Percentiles rank a stretch among this genome's conserved stretches.
Conservation (phyloP, 768 basidiomycete genomes). For the Phylloporus sp. region DNA sequence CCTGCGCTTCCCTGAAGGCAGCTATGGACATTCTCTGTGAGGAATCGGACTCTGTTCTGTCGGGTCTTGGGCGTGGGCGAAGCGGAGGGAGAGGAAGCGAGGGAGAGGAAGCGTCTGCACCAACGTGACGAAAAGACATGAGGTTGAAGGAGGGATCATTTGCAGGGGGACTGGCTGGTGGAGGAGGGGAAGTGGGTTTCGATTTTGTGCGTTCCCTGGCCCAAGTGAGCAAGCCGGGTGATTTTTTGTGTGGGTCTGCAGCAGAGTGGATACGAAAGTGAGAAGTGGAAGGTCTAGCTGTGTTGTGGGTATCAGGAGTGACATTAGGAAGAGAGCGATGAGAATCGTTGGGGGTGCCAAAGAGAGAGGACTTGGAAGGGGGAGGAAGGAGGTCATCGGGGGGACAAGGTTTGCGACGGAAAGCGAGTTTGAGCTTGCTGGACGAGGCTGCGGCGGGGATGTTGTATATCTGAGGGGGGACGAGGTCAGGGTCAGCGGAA, state of each 20-base stretch:
- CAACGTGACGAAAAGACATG: constrained; percentile 67
- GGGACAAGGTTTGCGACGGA: constrained; percentile 35
- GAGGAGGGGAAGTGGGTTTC: constrained; percentile 27
- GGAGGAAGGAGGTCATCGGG: constrained; percentile 45
- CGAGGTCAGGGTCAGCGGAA: constrained; percentile 23
- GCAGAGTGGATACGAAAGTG: constrained; percentile 18
- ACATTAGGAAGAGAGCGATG: constrained; percentile 47
- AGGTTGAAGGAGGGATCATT: constrained; percentile 57
- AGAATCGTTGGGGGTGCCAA: constrained; percentile 50
- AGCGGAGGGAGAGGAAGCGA: constrained; percentile 33
- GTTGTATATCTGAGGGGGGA: constrained; percentile 20
- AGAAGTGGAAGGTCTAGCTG: constrained; percentile 11
- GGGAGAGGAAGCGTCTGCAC: constrained; percentile 38
- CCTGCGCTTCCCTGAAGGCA: constrained; percentile 75
- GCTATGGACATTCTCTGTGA: constrained; percentile 77
- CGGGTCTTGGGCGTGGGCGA: constrained; percentile 48
- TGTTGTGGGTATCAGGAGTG: constrained; percentile 20
- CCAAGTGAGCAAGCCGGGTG: constrained; percentile 34
- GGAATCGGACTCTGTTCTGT: constrained; percentile 56
- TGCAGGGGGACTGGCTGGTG: constrained; percentile 22
- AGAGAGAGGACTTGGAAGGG: constrained; percentile 60
- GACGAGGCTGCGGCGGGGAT: constrained; percentile 31
- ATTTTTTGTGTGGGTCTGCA: constrained; percentile 28
- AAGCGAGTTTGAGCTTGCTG: constrained; percentile 42
- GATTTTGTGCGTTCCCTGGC: constrained; percentile 36